Conservation (phyloP, 768 basidiomycete genomes). For the Suillus cothurnatus region DNA sequence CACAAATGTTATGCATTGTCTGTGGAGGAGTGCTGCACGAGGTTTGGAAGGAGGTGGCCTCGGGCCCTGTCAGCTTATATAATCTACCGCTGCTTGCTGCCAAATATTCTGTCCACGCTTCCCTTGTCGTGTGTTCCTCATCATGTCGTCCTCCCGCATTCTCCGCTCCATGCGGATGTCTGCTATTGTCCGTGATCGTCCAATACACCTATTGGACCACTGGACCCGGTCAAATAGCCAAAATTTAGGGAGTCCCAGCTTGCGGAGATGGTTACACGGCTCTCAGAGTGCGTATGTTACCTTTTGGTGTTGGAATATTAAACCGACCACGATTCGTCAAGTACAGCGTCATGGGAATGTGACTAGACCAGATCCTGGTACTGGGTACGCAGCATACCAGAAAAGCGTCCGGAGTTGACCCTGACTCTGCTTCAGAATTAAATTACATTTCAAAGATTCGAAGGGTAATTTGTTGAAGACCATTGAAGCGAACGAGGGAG, state of each 20-base stretch:
- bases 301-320: background rate
- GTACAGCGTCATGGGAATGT: slow-evolving; percentile 50
- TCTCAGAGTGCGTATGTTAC: slow-evolving; percentile 19
- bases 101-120: background rate
- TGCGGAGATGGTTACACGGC: slow-evolving; percentile 14
- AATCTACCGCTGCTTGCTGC: background rate
- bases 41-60: background rate
- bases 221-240: background rate
- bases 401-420: background rate
- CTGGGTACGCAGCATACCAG: slow-evolving; percentile 50
- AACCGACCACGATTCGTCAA: slow-evolving; percentile 4
- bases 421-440: slow-evolving; percentile 57
- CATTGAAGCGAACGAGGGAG: slow-evolving; percentile 91
- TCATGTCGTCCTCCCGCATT: background rate
- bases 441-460: slow-evolving; percentile 86
- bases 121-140: background rate
- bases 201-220: background rate
- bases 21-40: background rate
- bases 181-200: background rate
- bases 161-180: background rate
- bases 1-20: background rate
- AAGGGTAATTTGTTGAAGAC: slow-evolving; percentile 85
- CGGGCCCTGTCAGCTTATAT: background rate
- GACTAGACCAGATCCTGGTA: slow-evolving; percentile 65
- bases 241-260: background rate